A percentile compares a stretch with the other conserved stretches of the same genome.
These are phyloP conservation scores for Gleditsia sinensis DNA, from an alignment of 306 rosid genomes.

Conservation along the genomic window DNA sequence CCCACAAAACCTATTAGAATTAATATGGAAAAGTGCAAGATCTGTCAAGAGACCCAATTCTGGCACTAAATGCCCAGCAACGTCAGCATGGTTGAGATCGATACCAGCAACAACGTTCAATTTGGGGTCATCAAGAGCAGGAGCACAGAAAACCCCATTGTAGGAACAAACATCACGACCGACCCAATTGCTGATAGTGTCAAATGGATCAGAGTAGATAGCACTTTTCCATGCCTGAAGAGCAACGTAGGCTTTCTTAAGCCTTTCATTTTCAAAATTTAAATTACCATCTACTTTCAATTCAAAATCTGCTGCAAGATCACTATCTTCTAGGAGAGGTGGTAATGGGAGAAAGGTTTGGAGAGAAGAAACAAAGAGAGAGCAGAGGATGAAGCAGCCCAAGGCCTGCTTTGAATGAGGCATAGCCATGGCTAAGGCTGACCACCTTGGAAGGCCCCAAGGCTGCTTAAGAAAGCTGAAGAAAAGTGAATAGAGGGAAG, in stretches of 20 bases:
- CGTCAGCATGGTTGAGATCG: slow-evolving; percentile 55
- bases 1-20: slow-evolving; percentile 61
- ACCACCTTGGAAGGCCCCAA: slow-evolving; percentile 56
- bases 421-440: slow-evolving; percentile 41
- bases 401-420: slow-evolving; percentile 44
- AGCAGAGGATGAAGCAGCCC: slow-evolving; percentile 37
- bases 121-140: slow-evolving; percentile 48
- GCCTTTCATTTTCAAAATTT: slow-evolving; percentile 33
- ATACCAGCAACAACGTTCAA: slow-evolving; percentile 51
- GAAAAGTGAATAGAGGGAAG: neutral
- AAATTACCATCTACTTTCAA: neutral
- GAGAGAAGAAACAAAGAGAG: slow-evolving; percentile 20
- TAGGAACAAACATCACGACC: slow-evolving; percentile 56
- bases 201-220: slow-evolving; percentile 49
- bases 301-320: neutral
- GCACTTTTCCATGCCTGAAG: slow-evolving; percentile 50
- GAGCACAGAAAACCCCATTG: slow-evolving; percentile 53
- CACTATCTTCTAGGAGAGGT: neutral
- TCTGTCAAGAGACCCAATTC: slow-evolving; percentile 46
- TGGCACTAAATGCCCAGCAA: slow-evolving; percentile 47
- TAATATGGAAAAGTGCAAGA: slow-evolving; percentile 52
- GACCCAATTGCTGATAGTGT: slow-evolving; percentile 44
- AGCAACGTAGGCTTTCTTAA: slow-evolving; percentile 40
- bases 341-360: slow-evolving; percentile 21
- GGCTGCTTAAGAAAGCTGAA: slow-evolving; percentile 28